A percentile compares a stretch with the other conserved stretches of the same genome.
Conservation (phyloP, 2,329 filamentous ascomycete genomes). For the Ramularia collo-cygni region DNA sequence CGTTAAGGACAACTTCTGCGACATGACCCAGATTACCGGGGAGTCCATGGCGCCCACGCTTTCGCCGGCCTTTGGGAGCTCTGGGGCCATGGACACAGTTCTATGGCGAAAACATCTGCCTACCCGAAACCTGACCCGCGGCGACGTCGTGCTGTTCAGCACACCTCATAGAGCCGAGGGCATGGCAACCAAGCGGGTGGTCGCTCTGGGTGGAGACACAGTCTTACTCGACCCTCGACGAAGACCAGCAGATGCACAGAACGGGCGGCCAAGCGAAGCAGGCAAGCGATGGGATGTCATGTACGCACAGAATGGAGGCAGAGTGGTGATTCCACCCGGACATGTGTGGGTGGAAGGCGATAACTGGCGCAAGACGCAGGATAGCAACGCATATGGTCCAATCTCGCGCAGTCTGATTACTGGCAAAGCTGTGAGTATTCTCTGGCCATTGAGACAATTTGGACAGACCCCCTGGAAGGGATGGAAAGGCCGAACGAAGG, state of each 20-base stretch:
- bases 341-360: slow-evolving; percentile 97
- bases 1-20: slow-evolving; percentile 37
- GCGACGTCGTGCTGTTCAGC: slow-evolving; percentile 41
- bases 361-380: slow-evolving; percentile 62
- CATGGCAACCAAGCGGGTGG: slow-evolving; percentile 71
- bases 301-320: slow-evolving; percentile 19
- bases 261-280: slow-evolving; percentile 28
- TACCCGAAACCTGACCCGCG: slow-evolving; percentile 30
- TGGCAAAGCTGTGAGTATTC: slow-evolving; percentile 64
- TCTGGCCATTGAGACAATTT: slow-evolving; percentile 60
- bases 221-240: slow-evolving; percentile 52
- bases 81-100: slow-evolving; percentile 34
- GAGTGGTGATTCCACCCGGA: slow-evolving; percentile 63
- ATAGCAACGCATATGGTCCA: slow-evolving; percentile 89
- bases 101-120: slow-evolving; percentile 30
- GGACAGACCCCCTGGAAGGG: slow-evolving; percentile 49
- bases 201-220: slow-evolving; percentile 73
- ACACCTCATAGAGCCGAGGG: slow-evolving; percentile 61
- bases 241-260: slow-evolving; percentile 28
- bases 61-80: slow-evolving; percentile 35
- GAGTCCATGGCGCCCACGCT: slow-evolving; percentile 42
- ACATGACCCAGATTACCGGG: slow-evolving; percentile 34
- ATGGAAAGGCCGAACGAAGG: slow-evolving; percentile 33
- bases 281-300: slow-evolving; percentile 24
- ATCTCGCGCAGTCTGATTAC: slow-evolving; percentile 59